phyloP scores from a whole-genome alignment of 1,284 basidiomycete species.

The Apiotrichum siamense region DNA sequence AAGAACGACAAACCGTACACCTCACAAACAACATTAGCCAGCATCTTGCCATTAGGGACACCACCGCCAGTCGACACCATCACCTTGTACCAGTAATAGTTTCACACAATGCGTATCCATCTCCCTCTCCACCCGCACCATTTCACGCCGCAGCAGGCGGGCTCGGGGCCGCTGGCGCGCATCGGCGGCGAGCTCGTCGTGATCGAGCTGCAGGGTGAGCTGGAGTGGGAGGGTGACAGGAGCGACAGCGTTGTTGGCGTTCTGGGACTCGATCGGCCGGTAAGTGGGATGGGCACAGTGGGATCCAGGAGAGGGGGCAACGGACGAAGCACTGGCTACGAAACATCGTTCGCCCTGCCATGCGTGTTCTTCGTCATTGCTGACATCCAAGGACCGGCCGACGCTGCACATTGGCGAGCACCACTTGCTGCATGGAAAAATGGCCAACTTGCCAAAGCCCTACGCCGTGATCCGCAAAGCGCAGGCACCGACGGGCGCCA shows the following conservation, averaged over 20 bases:
- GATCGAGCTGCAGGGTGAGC: slow-evolving; percentile 49
- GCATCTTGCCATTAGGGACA: too few species aligned
- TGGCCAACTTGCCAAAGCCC: slow-evolving; percentile 67
- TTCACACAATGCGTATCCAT: slow-evolving; percentile 41
- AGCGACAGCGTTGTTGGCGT: slow-evolving; percentile 40
- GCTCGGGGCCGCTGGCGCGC: slow-evolving; percentile 32
- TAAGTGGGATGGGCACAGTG: slow-evolving; percentile 16
- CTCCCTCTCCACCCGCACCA: slow-evolving; percentile 40
- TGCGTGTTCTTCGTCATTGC: neutral
- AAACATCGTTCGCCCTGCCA: too few species aligned
- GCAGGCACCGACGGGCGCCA: neutral
- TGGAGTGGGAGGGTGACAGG: slow-evolving; percentile 52
- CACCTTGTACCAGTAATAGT: too few species aligned
- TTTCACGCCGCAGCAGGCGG: slow-evolving; percentile 16
- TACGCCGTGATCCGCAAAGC: slow-evolving; percentile 56
- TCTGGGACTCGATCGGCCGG: slow-evolving; percentile 43
- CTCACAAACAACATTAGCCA: too few species aligned
- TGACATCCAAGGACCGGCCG: slow-evolving; percentile 60
- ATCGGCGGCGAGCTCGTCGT: slow-evolving; percentile 42
- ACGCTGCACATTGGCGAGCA: slow-evolving; percentile 71
- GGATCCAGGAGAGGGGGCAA: too few species aligned
- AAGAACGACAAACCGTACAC: too few species aligned
- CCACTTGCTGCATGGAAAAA: slow-evolving; percentile 81
- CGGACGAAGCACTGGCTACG: too few species aligned
- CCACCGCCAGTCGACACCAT: too few species aligned